phyloP scores from a whole-genome alignment of 306 rosid species.

The Styphnolobium japonicum region DNA sequence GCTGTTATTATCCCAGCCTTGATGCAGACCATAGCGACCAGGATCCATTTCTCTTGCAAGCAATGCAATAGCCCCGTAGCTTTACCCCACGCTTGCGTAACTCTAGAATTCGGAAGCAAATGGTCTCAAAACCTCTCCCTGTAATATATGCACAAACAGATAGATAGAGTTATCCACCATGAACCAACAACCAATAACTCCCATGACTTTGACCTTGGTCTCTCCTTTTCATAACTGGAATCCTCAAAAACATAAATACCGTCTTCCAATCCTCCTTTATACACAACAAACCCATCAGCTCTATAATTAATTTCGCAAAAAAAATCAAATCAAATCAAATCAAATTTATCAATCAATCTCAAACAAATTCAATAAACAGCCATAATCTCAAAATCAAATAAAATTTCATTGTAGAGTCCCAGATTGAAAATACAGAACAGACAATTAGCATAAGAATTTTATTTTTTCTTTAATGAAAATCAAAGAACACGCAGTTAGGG shows the following conservation, averaged over 20 bases:
- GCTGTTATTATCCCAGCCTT: conserved; percentile 99
- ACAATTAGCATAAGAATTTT: neutral
- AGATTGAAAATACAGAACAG: too few species aligned
- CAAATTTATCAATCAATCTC: neutral
- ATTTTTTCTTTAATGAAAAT: too few species aligned
- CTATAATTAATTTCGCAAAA: conserved; percentile 24
- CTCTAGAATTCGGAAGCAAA: conserved; percentile 53
- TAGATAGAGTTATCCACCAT: conserved; percentile 74
- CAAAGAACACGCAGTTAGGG: conserved; percentile 18
- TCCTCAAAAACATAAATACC: conserved; percentile 52
- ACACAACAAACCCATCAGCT: conserved; percentile 33
- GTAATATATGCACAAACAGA: conserved; percentile 84
- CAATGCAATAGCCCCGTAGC: conserved; percentile 46
- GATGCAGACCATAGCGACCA: conserved; percentile 92
- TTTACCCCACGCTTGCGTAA: conserved; percentile 25
- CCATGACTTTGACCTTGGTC: conserved; percentile 62
- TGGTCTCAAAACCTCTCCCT: conserved; percentile 69
- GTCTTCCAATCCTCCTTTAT: conserved; percentile 46
- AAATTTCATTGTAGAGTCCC: neutral
- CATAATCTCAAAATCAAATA: neutral
- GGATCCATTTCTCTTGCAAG: conserved; percentile 90
- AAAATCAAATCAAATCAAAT: neutral
- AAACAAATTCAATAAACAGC: neutral
- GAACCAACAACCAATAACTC: conserved; percentile 72
- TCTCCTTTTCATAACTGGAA: conserved; percentile 44